Percentiles rank a stretch among this genome's conserved stretches.
Evolutionary conservation across 2,329 filamentous ascomycete species (phyloP).

Genomic region (Calonectria ilicicola): DNA sequence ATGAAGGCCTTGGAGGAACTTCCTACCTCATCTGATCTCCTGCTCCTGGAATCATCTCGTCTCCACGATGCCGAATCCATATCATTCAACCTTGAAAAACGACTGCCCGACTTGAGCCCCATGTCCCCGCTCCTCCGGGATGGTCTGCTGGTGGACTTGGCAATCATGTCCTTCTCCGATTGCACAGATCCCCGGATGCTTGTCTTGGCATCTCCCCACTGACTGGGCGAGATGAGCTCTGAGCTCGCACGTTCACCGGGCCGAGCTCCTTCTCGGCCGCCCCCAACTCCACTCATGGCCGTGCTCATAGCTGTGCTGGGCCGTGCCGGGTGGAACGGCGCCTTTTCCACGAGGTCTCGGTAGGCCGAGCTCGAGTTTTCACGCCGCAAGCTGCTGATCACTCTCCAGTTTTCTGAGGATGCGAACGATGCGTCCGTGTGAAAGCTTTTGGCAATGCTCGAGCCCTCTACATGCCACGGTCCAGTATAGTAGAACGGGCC

Average conservation of each 20-base stretch:
- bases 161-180: slow-evolving; percentile 30
- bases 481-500: slow-evolving; percentile 22
- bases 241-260: slow-evolving; percentile 37
- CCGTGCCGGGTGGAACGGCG: slow-evolving; percentile 54
- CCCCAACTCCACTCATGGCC: slow-evolving; percentile 1
- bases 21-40: slow-evolving; percentile 32
- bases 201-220: slow-evolving; percentile 40
- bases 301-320: slow-evolving; percentile 37
- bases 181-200: slow-evolving; percentile 34
- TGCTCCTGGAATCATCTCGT: slow-evolving; percentile 30
- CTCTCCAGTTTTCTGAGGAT: slow-evolving; percentile 53
- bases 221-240: slow-evolving; percentile 39
- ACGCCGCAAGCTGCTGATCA: slow-evolving; percentile 40
- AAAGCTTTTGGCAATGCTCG: slow-evolving; percentile 37
- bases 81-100: slow-evolving; percentile 23
- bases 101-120: slow-evolving; percentile 21
- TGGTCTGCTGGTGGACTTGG: slow-evolving; percentile 15
- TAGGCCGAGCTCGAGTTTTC: slow-evolving; percentile 47
- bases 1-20: slow-evolving; percentile 41
- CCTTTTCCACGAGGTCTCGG: slow-evolving; percentile 48
- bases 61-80: slow-evolving; percentile 28
- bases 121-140: slow-evolving; percentile 9
- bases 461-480: slow-evolving; percentile 39
- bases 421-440: slow-evolving; percentile 48
- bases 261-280: slow-evolving; percentile 31